phyloP scores from a whole-genome alignment of 768 basidiomycete genomes.

The Vararia minispora region DNA sequence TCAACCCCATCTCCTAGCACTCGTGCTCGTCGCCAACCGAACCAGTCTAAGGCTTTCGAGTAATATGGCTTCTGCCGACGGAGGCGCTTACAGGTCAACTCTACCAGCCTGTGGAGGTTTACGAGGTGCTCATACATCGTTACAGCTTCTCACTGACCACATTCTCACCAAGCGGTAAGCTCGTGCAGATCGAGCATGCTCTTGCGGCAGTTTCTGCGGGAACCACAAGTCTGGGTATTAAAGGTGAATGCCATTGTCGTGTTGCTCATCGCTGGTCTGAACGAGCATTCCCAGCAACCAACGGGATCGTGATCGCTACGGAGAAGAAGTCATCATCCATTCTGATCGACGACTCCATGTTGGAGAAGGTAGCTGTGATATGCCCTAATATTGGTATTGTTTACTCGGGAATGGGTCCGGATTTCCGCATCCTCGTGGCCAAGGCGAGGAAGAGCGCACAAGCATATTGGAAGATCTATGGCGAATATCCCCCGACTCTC shows the following conservation, averaged over 20 bases:
- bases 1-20: too few species aligned
- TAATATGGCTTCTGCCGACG: constrained; percentile 68
- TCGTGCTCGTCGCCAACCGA: too few species aligned
- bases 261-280: constrained; percentile 12
- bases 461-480: constrained; percentile 98
- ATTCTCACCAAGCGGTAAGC: constrained; percentile 97
- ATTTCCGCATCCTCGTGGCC: constrained; percentile 89
- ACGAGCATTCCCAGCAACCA: constrained; percentile 55
- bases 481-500: constrained; percentile 95
- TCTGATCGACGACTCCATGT: constrained; percentile 94
- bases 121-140: not conserved
- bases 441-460: constrained; percentile 97
- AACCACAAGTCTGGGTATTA: constrained; percentile 95
- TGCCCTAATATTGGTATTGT: constrained; percentile 99
- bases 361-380: constrained; percentile 94
- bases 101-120: constrained; percentile 1
- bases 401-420: constrained; percentile 99
- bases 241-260: constrained; percentile 46
- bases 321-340: constrained; percentile 99
- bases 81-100: constrained; percentile 26
- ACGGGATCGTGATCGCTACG: constrained; percentile 98
- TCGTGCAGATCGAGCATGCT: constrained; percentile 99
- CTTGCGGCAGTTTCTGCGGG: constrained; percentile 92
- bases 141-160: constrained; percentile 95
- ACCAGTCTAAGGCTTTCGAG: too few species aligned